Evolutionary conservation across 208 protist species (phyloP).

Genomic region (Wallacemonas sp.): DNA sequence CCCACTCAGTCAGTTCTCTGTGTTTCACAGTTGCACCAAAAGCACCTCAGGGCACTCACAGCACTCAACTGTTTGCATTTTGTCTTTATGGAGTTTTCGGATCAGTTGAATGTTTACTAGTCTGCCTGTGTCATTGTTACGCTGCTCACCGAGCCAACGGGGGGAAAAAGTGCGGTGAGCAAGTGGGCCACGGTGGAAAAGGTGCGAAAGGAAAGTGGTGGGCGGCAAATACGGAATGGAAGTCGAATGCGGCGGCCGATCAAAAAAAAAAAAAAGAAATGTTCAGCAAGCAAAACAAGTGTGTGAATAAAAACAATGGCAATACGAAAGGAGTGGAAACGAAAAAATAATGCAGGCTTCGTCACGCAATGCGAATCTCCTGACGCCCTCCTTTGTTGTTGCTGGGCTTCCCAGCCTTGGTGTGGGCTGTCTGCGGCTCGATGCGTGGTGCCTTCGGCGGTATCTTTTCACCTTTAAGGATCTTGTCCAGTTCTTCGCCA

Average conservation of each 20-base stretch:
- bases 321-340: constrained; percentile 8
- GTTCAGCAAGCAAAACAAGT: constrained; percentile 10
- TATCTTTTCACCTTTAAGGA: constrained; percentile 76
- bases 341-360: constrained; percentile 3
- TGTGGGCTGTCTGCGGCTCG: constrained; percentile 8
- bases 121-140: too few relatives aligned
- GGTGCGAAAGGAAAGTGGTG: too few relatives aligned
- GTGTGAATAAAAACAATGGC: constrained; percentile 10
- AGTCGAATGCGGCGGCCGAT: too few relatives aligned
- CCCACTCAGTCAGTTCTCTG: too few relatives aligned
- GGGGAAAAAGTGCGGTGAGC: background rate
- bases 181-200: background rate
- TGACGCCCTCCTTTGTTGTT: constrained; percentile 4
- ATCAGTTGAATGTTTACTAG: too few relatives aligned
- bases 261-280: constrained; percentile 12
- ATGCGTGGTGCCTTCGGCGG: constrained; percentile 35
- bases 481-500: constrained; percentile 71
- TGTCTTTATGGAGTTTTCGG: too few relatives aligned
- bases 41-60: too few relatives aligned
- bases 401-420: background rate
- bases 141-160: too few relatives aligned
- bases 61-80: background rate
- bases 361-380: constrained; percentile 36
- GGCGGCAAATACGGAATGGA: too few relatives aligned
- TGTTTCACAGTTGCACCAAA: too few relatives aligned